phyloP scores from a whole-genome alignment of 768 basidiomycete genomes.

The Collybiopsis confluens region DNA sequence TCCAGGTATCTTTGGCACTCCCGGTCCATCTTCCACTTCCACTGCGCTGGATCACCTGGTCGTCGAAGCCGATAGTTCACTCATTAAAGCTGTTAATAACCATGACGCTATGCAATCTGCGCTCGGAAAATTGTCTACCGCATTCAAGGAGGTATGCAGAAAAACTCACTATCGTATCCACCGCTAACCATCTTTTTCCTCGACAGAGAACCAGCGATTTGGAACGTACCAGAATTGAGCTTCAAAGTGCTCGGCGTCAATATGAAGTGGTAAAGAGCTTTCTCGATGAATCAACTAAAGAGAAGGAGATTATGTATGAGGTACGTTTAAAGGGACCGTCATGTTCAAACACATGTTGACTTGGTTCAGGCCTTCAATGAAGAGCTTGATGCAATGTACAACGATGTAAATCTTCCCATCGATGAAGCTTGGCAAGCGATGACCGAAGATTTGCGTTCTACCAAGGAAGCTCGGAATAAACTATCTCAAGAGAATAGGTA shows the following conservation, averaged over 20 bases:
- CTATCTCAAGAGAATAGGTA: slow-evolving; percentile 78
- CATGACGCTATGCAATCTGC: slow-evolving; percentile 54
- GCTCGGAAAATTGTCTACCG: slow-evolving; percentile 43
- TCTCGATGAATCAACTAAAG: slow-evolving; percentile 70
- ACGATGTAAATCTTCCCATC: slow-evolving; percentile 75
- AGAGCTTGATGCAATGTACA: slow-evolving; percentile 88
- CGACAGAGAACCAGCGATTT: slow-evolving; percentile 57
- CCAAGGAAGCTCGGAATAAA: slow-evolving; percentile 75
- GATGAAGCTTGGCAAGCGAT: slow-evolving; percentile 82
- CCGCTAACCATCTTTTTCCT: too few species aligned
- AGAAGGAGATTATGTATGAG: slow-evolving; percentile 93
- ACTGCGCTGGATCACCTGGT: slow-evolving; percentile 50
- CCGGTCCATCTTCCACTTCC: slow-evolving; percentile 18
- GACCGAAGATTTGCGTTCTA: slow-evolving; percentile 62
- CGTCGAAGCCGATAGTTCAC: slow-evolving; percentile 53
- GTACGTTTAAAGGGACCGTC: slow-evolving; percentile 33
- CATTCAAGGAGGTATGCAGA: slow-evolving; percentile 56
- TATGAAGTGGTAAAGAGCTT: slow-evolving; percentile 78
- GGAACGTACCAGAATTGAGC: slow-evolving; percentile 56
- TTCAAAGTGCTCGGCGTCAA: slow-evolving; percentile 67
- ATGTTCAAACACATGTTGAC: not conserved
- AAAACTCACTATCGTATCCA: too few species aligned
- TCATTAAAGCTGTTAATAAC: slow-evolving; percentile 45
- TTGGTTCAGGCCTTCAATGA: slow-evolving; percentile 80
- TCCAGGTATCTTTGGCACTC: not conserved